Conservation (phyloP, 192 early-diverging fungal species). For the Backusella sp. region DNA sequence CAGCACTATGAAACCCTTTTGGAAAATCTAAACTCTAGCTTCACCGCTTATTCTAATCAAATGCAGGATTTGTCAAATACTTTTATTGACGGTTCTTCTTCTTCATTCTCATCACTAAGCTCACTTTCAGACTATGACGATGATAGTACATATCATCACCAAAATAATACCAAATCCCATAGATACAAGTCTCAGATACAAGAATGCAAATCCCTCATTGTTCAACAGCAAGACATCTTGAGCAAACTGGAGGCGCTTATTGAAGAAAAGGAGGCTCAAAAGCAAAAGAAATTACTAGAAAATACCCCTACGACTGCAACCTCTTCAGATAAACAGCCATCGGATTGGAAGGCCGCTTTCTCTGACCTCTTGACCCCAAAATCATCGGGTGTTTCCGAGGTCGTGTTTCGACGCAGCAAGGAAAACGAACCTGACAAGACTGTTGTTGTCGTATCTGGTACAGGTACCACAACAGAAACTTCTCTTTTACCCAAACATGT, state of each 20-base stretch:
- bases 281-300: not conserved
- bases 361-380: not conserved
- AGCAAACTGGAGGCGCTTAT: not conserved
- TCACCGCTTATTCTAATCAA: not conserved
- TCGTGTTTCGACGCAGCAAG: not conserved
- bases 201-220: slow-evolving; percentile 2
- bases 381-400: not conserved
- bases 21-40: not conserved
- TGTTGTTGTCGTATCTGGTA: slow-evolving; percentile 6
- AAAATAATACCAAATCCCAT: not conserved
- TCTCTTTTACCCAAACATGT: slow-evolving; percentile 6
- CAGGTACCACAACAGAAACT: slow-evolving; percentile 12
- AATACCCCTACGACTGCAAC: not conserved
- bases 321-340: not conserved
- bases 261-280: not conserved
- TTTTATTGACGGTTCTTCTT: not conserved
- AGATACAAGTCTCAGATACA: not conserved
- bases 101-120: not conserved
- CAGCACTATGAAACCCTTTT: not conserved
- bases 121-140: slow-evolving; percentile 2
- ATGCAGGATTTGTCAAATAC: slow-evolving; percentile 1
- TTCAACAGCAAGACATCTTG: not conserved
- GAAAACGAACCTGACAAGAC: slow-evolving; percentile 4
- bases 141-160: not conserved
- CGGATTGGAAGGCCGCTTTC: not conserved